These are phyloP conservation scores for Pyrenophora seminiperda DNA, from an alignment of 2,329 filamentous ascomycete genomes.

Conservation along the genomic window DNA sequence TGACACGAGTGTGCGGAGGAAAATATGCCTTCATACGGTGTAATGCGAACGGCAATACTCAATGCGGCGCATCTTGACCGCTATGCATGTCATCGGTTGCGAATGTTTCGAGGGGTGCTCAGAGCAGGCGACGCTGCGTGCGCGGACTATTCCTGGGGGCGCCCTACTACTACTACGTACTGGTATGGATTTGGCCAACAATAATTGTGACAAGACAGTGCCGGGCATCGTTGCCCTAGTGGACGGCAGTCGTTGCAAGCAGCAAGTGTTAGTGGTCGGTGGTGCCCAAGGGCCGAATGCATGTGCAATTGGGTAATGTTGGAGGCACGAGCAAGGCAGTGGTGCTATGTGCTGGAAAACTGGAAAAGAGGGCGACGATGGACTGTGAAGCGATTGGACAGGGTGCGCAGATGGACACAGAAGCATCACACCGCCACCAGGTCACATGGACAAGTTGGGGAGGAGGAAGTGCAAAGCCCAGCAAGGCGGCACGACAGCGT, in stretches of 20 bases:
- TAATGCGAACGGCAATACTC: constrained; percentile 11
- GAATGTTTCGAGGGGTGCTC: constrained; percentile 16
- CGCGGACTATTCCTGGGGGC: constrained; percentile 27
- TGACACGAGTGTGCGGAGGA: background rate
- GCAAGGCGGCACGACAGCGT: constrained; percentile 9
- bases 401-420: constrained; percentile 7
- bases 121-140: constrained; percentile 31
- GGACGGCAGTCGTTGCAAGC: constrained; percentile 6
- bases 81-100: constrained; percentile 39
- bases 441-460: constrained; percentile 36
- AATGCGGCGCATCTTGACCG: constrained; percentile 3
- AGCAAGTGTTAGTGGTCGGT: background rate
- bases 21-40: constrained; percentile 4
- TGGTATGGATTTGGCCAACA: background rate
- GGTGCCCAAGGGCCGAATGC: constrained; percentile 7
- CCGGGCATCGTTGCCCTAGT: constrained; percentile 17
- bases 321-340: constrained; percentile 8
- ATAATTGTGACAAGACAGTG: constrained; percentile 4
- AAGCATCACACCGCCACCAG: constrained; percentile 41
- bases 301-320: background rate
- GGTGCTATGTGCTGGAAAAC: constrained; percentile 2
- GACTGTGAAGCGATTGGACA: constrained; percentile 26
- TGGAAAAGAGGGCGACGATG: background rate
- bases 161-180: no score
- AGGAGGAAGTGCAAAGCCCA: constrained; percentile 11